Conservation (phyloP, 2,329 filamentous ascomycete species). For the Aspergillus glaucus region DNA sequence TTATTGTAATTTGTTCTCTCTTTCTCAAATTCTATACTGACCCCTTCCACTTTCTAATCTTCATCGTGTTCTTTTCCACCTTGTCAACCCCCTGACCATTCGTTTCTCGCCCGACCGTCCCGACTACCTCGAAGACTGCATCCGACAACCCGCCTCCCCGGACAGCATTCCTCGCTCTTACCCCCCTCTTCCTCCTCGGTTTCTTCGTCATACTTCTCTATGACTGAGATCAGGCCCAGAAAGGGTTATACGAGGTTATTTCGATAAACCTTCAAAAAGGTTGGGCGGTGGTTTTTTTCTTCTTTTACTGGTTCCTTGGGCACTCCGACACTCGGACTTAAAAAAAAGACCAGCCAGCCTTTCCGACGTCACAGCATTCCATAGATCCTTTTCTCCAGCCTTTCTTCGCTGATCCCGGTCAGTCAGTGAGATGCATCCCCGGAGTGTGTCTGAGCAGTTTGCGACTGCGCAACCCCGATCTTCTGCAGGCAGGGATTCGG, state of each 20-base stretch:
- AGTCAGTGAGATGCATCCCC: constrained; percentile 26
- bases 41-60: constrained; percentile 1
- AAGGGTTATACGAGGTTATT: constrained; percentile 5
- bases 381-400: constrained; percentile 18
- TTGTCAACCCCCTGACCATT: neutral
- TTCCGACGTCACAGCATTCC: constrained; percentile 10
- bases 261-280: constrained; percentile 7
- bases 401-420: constrained; percentile 22
- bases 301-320: neutral
- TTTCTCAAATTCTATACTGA: neutral
- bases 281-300: constrained; percentile 7
- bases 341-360: neutral
- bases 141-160: constrained; percentile 2
- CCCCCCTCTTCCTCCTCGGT: constrained; percentile 1
- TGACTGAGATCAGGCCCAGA: constrained; percentile 8
- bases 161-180: constrained; percentile 7
- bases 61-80: constrained; percentile 1
- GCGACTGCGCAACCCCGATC: constrained; percentile 23
- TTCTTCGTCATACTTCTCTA: constrained; percentile 4
- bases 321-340: neutral
- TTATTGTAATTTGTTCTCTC: neutral
- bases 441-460: constrained; percentile 22
- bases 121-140: constrained; percentile 1
- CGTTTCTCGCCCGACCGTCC: neutral
- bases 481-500: constrained; percentile 23